Conservation (phyloP, 768 basidiomycete species). For the Podaxis sp. region DNA sequence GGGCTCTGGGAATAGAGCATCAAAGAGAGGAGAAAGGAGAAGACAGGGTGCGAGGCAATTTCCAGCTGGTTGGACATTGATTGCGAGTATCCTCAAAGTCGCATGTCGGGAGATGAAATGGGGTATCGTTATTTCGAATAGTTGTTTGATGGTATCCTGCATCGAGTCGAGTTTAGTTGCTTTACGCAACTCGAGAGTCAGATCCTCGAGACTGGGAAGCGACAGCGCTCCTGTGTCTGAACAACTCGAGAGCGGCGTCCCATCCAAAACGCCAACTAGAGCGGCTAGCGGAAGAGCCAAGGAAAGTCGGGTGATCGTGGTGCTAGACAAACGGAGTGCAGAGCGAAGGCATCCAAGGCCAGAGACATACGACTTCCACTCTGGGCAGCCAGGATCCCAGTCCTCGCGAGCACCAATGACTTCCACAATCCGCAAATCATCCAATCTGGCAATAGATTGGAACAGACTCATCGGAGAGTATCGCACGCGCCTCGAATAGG, state of each 20-base stretch:
- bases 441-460: background rate
- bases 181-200: background rate
- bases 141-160: background rate
- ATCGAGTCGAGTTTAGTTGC: background rate
- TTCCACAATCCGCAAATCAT: background rate
- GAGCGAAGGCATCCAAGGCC: background rate
- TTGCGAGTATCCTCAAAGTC: background rate
- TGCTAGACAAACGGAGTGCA: background rate
- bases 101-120: background rate
- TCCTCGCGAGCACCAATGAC: background rate
- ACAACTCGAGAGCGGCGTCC: background rate
- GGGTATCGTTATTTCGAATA: background rate
- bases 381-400: background rate
- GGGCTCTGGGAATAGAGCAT: background rate
- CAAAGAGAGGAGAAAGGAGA: background rate
- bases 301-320: background rate
- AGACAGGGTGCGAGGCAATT: background rate
- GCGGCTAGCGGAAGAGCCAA: background rate
- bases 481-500: background rate
- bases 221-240: background rate
- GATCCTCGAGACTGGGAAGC: background rate
- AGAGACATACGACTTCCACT: background rate
- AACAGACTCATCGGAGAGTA: background rate
- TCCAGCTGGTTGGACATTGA: background rate
- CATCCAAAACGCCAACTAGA: background rate